Evolutionary conservation across 192 early-diverging fungal genomes (phyloP).

Genomic region (Coemansia sp.): DNA sequence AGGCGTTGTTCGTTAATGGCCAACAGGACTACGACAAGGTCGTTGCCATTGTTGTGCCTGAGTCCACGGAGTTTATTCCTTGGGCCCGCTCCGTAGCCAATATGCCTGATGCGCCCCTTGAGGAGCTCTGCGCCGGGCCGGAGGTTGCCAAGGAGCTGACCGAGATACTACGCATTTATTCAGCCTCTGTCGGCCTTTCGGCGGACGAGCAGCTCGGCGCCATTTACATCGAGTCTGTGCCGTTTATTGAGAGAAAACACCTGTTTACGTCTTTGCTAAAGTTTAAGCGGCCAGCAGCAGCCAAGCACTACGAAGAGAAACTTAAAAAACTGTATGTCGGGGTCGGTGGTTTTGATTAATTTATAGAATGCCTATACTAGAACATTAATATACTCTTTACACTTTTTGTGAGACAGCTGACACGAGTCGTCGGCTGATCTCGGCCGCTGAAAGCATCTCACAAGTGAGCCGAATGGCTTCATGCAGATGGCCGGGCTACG

Average conservation of each 20-base stretch:
- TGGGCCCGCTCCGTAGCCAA: slow-evolving; percentile 22
- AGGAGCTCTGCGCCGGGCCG: slow-evolving; percentile 52
- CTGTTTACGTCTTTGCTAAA: slow-evolving; percentile 86
- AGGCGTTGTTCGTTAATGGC: slow-evolving; percentile 85
- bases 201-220: slow-evolving; percentile 70
- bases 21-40: slow-evolving; percentile 39
- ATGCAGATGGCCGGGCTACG: too few relatives aligned
- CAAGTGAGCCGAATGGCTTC: too few relatives aligned
- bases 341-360: slow-evolving; percentile 57
- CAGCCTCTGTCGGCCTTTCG: slow-evolving; percentile 61
- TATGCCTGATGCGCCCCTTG: slow-evolving; percentile 33
- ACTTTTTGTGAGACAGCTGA: too few relatives aligned
- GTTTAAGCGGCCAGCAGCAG: slow-evolving; percentile 58
- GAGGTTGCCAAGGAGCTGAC: slow-evolving; percentile 38
- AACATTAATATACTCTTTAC: too few relatives aligned
- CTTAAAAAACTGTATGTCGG: slow-evolving; percentile 56
- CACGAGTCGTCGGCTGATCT: too few relatives aligned
- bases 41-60: slow-evolving; percentile 82
- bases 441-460: too few relatives aligned
- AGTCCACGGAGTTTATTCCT: slow-evolving; percentile 41
- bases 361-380: background rate
- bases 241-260: slow-evolving; percentile 59
- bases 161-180: slow-evolving; percentile 46
- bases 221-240: slow-evolving; percentile 40
- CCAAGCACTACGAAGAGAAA: slow-evolving; percentile 38